Evolutionary conservation across 23 red algal genomes (phyloP).

Genomic region (Agarophyton chilense): DNA sequence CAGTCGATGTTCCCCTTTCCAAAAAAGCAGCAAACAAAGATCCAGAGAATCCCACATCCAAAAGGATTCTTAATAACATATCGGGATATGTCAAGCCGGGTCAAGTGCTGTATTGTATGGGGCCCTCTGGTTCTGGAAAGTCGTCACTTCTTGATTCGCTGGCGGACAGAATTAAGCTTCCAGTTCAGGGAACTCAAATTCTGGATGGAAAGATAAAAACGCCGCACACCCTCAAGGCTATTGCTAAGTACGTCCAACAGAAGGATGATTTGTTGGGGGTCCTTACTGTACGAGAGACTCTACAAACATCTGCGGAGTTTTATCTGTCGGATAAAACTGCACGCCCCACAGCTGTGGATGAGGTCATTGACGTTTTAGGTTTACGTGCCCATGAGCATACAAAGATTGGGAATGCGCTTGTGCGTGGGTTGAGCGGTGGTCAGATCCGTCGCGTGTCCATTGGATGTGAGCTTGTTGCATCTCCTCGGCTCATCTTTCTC

Average conservation of each 20-base stretch:
- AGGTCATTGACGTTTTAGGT: slow-evolving; percentile 77
- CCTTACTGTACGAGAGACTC: slow-evolving; percentile 79
- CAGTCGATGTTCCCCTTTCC: slow-evolving; percentile 15
- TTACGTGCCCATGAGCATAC: slow-evolving; percentile 54
- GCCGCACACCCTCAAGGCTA: slow-evolving; percentile 35
- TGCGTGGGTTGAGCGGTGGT: slow-evolving; percentile 86
- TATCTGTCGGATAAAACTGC: not conserved
- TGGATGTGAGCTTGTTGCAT: slow-evolving; percentile 76
- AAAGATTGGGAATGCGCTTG: slow-evolving; percentile 82
- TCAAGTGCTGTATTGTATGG: slow-evolving; percentile 94
- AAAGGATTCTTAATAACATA: slow-evolving; percentile 27
- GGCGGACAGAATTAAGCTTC: slow-evolving; percentile 68
- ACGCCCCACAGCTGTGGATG: slow-evolving; percentile 48
- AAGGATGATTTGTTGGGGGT: slow-evolving; percentile 76
- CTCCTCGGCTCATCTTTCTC: slow-evolving; percentile 77
- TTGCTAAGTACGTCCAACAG: slow-evolving; percentile 85
- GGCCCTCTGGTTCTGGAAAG: slow-evolving; percentile 85
- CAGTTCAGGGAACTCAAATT: slow-evolving; percentile 60
- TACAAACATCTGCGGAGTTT: slow-evolving; percentile 74
- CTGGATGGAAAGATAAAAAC: slow-evolving; percentile 59
- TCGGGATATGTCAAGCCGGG: slow-evolving; percentile 75
- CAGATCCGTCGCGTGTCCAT: slow-evolving; percentile 88
- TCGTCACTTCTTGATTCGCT: slow-evolving; percentile 76
- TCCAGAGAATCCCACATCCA: slow-evolving; percentile 11
- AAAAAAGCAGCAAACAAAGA: not conserved